phyloP scores from a whole-genome alignment of 345 rosid genomes.

The Mercurialis annua region DNA sequence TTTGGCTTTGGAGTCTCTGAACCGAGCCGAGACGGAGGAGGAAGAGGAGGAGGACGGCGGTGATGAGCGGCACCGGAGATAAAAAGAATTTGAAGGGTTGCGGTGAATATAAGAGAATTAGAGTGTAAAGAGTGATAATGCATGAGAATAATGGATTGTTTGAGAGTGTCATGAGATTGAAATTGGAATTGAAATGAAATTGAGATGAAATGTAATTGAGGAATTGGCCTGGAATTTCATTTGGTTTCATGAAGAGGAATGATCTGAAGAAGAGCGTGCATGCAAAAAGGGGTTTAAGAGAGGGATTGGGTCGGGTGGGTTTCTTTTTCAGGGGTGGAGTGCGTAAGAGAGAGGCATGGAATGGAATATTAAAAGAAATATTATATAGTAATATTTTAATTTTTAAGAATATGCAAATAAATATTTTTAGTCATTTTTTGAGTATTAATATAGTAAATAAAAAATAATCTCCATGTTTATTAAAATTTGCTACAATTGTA shows the following conservation, averaged over 20 bases:
- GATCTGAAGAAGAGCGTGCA: background rate
- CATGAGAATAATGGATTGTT: constrained; percentile 54
- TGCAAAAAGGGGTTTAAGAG: background rate
- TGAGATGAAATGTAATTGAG: constrained; percentile 5
- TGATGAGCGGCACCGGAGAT: constrained; percentile 52
- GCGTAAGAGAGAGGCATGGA: constrained; percentile 39
- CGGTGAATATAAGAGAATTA: constrained; percentile 57
- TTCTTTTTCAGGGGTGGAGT: constrained; percentile 6
- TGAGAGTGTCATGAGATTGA: constrained; percentile 17
- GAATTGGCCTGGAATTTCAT: constrained; percentile 13
- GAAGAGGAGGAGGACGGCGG: constrained; percentile 40
- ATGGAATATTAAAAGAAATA: constrained; percentile 19
- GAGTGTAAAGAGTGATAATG: constrained; percentile 44
- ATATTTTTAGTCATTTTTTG: too few relatives aligned
- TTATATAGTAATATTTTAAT: too few relatives aligned
- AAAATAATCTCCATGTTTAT: too few relatives aligned
- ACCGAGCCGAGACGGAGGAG: constrained; percentile 53
- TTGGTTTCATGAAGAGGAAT: constrained; percentile 21
- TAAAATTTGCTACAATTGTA: too few relatives aligned
- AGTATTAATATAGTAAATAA: too few relatives aligned
- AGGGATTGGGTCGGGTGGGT: constrained; percentile 15
- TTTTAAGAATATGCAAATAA: too few relatives aligned
- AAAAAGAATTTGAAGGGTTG: constrained; percentile 26
- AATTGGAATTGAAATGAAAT: background rate
- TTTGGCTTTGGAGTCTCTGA: constrained; percentile 17